Base-by-base conservation (phyloP, 2,329 filamentous ascomycete species). In the Curvularia lunata region DNA sequence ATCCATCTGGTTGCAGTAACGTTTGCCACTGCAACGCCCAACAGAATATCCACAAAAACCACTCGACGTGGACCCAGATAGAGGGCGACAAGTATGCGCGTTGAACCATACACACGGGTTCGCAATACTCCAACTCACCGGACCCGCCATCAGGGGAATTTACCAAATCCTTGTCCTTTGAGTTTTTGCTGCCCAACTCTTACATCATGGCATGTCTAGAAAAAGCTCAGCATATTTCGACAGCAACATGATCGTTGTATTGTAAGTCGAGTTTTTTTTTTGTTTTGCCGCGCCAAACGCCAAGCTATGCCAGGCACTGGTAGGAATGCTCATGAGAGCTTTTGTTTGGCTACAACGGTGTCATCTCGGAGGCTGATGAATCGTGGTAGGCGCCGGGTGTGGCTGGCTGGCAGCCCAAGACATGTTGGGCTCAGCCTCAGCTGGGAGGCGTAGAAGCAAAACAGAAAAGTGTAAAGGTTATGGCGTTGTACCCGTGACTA, bases 391-490 rank as follows among this genome's bases (percentile, higher is more conserved):
- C 40, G 23, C 40, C 21, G 19, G 10, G 40, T 42, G 40, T 25
- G 40, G 32, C 32, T 42, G 40, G 16, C 16, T 38, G 16, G 19
- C 30, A 25, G 43, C 30, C 46, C 43, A 32, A 47, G 13, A 32
- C 43, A 27, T 32, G 43, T 32, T 47, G 43, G 43, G 43, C 43
- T 47, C 18, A 9, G 23, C 25, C 27, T 47, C 43, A 47, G 43
- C 9, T 9, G 19, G 21, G 28, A 47, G 23, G 43, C 28, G 28
- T 16, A 32, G 28, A 32, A 42, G 28, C 21, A n/a, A 27, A 34
- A 46, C 5, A 30, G 49, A 7, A 25, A 13, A 42, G 1, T 28
- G 28, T 5, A 25, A 25, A 34, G 13, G 21, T 13, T 9, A 32
- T 34, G n/a, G 28, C 6, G 12, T 16, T 43, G 21, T 43, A 5